A percentile compares a stretch with the other conserved stretches of the same genome.
These are phyloP conservation scores for Athelia psychrophila DNA, from an alignment of 1,284 basidiomycete genomes.

Conservation along the genomic window DNA sequence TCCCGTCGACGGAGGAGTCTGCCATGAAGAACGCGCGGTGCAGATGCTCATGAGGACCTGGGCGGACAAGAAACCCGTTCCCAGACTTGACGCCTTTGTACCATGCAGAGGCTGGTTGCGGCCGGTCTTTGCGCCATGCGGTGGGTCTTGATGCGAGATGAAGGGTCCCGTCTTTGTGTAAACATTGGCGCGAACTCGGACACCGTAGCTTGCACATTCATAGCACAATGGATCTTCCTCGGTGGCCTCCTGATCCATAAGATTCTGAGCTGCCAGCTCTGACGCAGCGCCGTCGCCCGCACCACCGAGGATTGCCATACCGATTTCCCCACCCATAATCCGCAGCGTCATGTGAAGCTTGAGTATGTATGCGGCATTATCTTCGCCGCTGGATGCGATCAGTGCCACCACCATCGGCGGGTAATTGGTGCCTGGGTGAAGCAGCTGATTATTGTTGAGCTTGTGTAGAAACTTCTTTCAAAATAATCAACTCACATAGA, in stretches of 20 bases:
- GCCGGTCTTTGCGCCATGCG: conserved; percentile 18
- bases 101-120: conserved; percentile 23
- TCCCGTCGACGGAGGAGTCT: too few species aligned
- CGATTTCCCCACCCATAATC: conserved; percentile 15
- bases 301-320: conserved; percentile 11
- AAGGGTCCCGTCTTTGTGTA: conserved; percentile 14
- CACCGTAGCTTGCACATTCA: conserved; percentile 14
- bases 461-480: too few species aligned
- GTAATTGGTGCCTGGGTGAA: conserved; percentile 10
- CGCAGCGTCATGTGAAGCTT: conserved; percentile 12
- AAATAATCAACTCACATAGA: conserved; percentile 13
- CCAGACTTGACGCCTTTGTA: conserved; percentile 21
- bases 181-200: conserved; percentile 13
- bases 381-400: conserved; percentile 17
- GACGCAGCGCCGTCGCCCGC: conserved; percentile 22
- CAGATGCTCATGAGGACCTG: too few species aligned
- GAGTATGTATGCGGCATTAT: conserved; percentile 14
- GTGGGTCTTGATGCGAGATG: conserved; percentile 15
- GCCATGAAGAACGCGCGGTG: too few species aligned
- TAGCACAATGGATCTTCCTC: conserved; percentile 12
- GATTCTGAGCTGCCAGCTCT: conserved; percentile 17
- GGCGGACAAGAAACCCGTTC: too few species aligned
- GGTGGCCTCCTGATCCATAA: conserved; percentile 16
- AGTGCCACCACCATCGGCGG: conserved; percentile 18
- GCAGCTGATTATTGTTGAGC: conserved; percentile 7